Base-by-base conservation (phyloP, 257 asterid species). In the Verbascum thapsus region DNA sequence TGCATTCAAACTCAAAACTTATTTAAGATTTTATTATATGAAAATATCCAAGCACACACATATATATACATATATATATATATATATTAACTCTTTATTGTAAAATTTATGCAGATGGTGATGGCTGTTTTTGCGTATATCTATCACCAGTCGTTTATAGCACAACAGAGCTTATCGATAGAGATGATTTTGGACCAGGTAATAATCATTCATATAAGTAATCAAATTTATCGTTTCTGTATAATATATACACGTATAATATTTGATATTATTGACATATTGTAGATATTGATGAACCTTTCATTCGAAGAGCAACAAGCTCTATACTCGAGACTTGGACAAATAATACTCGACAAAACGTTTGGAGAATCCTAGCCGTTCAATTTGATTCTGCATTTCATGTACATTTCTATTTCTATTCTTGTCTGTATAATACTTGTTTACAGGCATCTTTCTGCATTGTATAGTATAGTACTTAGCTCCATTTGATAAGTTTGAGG, bases 61-160 rank as follows among this genome's bases (percentile, higher is more conserved):
- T 26, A 26, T 26, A n/a, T n/a, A n/a, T n/a, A 26, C 32, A 26
- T 5, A 26, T 1, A 26, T 1, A 26, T 5, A 26, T 26, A 5
- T 26, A 26, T 26, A 2, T 1, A 26, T 26, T 1, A 26, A 26
- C n/a, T n/a, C n/a, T n/a, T n/a, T n/a, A n/a, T n/a, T n/a, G n/a
- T n/a, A n/a, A n/a, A n/a, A n/a, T n/a, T n/a, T n/a, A n/a, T n/a
- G 73, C 91, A 91, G 96, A 91, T 91, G 98, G 96, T 91, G 76
- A 91, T 91, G 96, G 95, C 90, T 15, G 95, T 88, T 45, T 88
- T 88, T 44, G 95, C 98, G 3, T 91, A 84, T 59, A 91, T 88
- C 8, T 91, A 91, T 47, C 95, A 84, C 65, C 98, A 91, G 69
- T 91, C 98, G 0, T 91, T 91, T 61, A 71, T 88, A 30, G 80